These are phyloP conservation scores for Acacia concinna DNA, from an alignment of 331 rosid species.

Conservation along the genomic window DNA sequence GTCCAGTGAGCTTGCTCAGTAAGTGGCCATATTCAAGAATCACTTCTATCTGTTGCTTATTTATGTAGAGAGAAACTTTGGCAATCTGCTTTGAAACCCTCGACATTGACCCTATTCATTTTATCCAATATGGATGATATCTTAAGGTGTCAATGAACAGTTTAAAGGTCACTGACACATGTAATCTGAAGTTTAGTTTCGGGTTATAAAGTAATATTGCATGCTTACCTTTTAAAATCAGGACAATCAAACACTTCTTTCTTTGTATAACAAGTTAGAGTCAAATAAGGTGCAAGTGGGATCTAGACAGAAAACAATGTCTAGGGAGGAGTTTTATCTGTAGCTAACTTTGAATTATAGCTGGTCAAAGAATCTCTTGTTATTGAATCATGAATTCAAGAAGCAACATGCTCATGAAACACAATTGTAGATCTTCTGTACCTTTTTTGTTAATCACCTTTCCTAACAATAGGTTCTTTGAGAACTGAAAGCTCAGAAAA, in stretches of 20 bases:
- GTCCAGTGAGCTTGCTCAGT: constrained; percentile 39
- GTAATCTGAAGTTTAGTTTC: constrained; percentile 7
- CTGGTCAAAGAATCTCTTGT: constrained; percentile 1
- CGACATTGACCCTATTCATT: not conserved
- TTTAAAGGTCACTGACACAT: not conserved
- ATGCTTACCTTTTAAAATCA: not conserved
- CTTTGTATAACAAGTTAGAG: not conserved
- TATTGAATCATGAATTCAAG: constrained; percentile 11
- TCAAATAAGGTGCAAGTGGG: not conserved
- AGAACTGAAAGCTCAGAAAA: constrained; percentile 14
- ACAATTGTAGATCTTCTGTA: constrained; percentile 3
- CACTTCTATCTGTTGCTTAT: not conserved
- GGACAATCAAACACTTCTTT: not conserved
- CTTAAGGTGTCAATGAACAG: not conserved
- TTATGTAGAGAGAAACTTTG: constrained; percentile 21
- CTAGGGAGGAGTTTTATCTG: not conserved
- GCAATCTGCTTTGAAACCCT: constrained; percentile 2
- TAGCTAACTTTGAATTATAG: constrained; percentile 9
- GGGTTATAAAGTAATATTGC: constrained; percentile 1
- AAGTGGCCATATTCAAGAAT: constrained; percentile 25
- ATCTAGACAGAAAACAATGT: not conserved
- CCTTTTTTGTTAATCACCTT: not conserved
- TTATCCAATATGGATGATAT: not conserved
- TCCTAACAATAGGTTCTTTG: not conserved
- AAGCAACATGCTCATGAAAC: constrained; percentile 12